phyloP scores from a whole-genome alignment of 202 grass and related monocot genomes.

The Eragrostis tef region DNA sequence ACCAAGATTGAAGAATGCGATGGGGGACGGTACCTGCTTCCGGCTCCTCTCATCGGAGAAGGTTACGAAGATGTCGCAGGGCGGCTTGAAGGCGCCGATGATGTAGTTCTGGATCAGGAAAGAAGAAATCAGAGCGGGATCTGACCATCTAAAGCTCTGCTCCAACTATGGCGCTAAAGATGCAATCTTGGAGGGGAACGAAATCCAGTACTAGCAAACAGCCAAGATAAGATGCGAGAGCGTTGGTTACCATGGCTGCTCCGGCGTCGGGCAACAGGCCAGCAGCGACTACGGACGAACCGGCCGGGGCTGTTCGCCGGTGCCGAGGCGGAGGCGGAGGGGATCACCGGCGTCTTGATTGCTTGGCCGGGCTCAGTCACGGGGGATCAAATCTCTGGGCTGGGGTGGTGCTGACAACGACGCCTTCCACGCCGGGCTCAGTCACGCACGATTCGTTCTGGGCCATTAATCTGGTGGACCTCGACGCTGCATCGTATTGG shows the following conservation, averaged over 20 bases:
- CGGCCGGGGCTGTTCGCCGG: background rate
- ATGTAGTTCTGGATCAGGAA: constrained; percentile 66
- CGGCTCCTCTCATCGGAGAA: constrained; percentile 76
- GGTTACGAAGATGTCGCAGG: constrained; percentile 79
- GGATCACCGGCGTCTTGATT: constrained; percentile 7
- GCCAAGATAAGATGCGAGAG: background rate
- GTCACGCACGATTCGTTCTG: too few species aligned
- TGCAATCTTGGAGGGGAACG: constrained; percentile 16
- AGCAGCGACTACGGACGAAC: background rate
- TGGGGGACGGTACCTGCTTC: constrained; percentile 63
- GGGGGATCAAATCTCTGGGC: background rate
- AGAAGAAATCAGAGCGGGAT: constrained; percentile 42
- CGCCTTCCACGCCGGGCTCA: background rate
- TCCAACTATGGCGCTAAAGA: constrained; percentile 1
- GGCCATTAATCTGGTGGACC: too few species aligned
- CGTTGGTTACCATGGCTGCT: constrained; percentile 19
- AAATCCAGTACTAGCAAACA: background rate
- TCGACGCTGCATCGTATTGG: too few species aligned
- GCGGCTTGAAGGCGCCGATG: constrained; percentile 82
- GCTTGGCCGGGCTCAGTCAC: too few species aligned
- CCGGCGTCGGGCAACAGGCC: too few species aligned
- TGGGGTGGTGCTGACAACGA: background rate
- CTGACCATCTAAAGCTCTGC: background rate
- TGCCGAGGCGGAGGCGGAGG: background rate
- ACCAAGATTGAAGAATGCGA: background rate